Percentiles rank a stretch among this genome's conserved stretches.
These are phyloP conservation scores for Friedmanniomyces simplex DNA, from an alignment of 495 filamentous ascomycete genomes.

Conservation along the genomic window DNA sequence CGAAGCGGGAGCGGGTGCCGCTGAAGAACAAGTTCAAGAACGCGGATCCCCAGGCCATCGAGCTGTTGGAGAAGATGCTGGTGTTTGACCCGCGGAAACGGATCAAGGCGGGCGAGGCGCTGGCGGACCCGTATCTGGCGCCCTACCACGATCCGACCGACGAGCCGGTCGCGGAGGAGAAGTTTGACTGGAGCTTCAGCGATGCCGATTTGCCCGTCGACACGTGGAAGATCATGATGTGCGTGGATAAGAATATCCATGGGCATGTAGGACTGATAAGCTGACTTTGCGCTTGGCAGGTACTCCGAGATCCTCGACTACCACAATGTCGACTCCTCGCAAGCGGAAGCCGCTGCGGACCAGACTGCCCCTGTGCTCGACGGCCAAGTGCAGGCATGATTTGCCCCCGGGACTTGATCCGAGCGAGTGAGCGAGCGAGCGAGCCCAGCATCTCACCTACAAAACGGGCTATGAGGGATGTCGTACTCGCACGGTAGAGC, in stretches of 20 bases:
- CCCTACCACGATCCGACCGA: slow-evolving; percentile 97
- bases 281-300: slow-evolving; percentile 42
- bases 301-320: slow-evolving; percentile 99
- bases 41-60: slow-evolving; percentile 83
- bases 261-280: neutral
- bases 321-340: slow-evolving; percentile 69
- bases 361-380: slow-evolving; percentile 6
- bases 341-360: slow-evolving; percentile 12
- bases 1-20: slow-evolving; percentile 87
- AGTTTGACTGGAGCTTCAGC: slow-evolving; percentile 99
- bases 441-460: too few relatives aligned
- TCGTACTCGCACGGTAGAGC: too few relatives aligned
- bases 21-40: slow-evolving; percentile 91
- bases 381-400: neutral
- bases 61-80: slow-evolving; percentile 91
- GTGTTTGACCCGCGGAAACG: slow-evolving; percentile 94
- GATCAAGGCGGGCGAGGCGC: slow-evolving; percentile 70
- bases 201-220: slow-evolving; percentile 95
- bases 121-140: slow-evolving; percentile 85
- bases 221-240: slow-evolving; percentile 99
- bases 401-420: too few relatives aligned
- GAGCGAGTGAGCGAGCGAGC: too few relatives aligned
- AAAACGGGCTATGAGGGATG: too few relatives aligned
- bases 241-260: slow-evolving; percentile 30
- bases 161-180: slow-evolving; percentile 91